phyloP scores from a whole-genome alignment of 257 asterid genomes.

The Datura wrightii region DNA sequence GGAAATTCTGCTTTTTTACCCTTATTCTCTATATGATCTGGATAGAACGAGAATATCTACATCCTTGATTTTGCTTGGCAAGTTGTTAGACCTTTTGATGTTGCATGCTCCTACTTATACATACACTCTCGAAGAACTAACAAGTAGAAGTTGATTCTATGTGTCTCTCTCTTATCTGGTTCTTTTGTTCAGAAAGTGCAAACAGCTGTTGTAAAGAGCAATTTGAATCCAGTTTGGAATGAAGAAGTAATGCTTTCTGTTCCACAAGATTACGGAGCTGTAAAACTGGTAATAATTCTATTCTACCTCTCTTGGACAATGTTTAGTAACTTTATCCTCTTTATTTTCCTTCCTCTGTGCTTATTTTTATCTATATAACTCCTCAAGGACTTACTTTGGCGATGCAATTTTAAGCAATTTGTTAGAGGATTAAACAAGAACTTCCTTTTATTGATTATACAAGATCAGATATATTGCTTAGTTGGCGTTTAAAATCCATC shows the following conservation, averaged over 20 bases:
- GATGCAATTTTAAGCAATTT: background rate
- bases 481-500: background rate
- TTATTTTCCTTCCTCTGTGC: background rate
- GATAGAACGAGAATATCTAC: background rate
- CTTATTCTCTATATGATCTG: background rate
- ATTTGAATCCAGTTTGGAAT: conserved; percentile 92
- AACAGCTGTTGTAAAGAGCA: conserved; percentile 78
- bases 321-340: background rate
- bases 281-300: conserved; percentile 69
- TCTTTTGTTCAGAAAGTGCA: conserved; percentile 68
- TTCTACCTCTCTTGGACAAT: background rate
- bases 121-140: background rate
- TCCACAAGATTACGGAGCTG: conserved; percentile 76
- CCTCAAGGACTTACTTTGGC: background rate
- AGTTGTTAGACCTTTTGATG: conserved; percentile 10
- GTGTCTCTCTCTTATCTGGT: conserved; percentile 36
- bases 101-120: conserved; percentile 17
- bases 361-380: background rate
- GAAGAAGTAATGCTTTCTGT: conserved; percentile 96
- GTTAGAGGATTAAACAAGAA: background rate
- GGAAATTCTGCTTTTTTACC: background rate
- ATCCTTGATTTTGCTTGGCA: background rate
- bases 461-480: background rate
- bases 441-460: background rate
- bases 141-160: background rate